These are phyloP conservation scores for Magnolia kwangsiensis DNA, from an alignment of 164 flowering plant genomes.

Conservation along the genomic window DNA sequence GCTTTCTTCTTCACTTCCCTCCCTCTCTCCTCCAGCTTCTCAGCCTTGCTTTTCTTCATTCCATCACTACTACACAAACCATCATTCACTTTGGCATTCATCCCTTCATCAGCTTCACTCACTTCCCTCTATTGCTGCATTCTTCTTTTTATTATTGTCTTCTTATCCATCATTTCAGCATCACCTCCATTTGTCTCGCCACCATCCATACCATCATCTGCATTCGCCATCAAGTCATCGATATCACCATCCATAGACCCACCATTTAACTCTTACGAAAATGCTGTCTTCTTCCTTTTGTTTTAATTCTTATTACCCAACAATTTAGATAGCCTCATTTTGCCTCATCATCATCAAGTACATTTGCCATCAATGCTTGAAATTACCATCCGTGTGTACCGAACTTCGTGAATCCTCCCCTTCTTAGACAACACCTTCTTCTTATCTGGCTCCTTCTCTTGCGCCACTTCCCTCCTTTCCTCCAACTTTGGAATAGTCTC, in stretches of 20 bases:
- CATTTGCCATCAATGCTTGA: conserved; percentile 15
- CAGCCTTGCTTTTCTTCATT: conserved; percentile 20
- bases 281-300: neutral
- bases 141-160: conserved; percentile 22
- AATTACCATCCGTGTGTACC: conserved; percentile 47
- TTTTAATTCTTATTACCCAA: neutral
- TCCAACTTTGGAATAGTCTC: neutral
- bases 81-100: neutral
- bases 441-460: conserved; percentile 13
- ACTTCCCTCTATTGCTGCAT: conserved; percentile 6
- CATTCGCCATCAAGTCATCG: conserved; percentile 6
- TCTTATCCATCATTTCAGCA: conserved; percentile 18
- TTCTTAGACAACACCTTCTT: conserved; percentile 35
- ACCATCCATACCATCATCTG: neutral
- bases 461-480: neutral
- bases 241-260: neutral
- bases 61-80: neutral
- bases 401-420: conserved; percentile 59
- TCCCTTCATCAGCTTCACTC: conserved; percentile 16
- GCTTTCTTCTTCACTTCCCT: conserved; percentile 25
- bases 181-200: neutral
- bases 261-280: neutral
- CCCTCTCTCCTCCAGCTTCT: conserved; percentile 15
- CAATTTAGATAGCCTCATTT: conserved; percentile 15
- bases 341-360: conserved; percentile 12